Base-by-base conservation (phyloP, 2,329 filamentous ascomycete genomes). In the Trichoderma gracile region DNA sequence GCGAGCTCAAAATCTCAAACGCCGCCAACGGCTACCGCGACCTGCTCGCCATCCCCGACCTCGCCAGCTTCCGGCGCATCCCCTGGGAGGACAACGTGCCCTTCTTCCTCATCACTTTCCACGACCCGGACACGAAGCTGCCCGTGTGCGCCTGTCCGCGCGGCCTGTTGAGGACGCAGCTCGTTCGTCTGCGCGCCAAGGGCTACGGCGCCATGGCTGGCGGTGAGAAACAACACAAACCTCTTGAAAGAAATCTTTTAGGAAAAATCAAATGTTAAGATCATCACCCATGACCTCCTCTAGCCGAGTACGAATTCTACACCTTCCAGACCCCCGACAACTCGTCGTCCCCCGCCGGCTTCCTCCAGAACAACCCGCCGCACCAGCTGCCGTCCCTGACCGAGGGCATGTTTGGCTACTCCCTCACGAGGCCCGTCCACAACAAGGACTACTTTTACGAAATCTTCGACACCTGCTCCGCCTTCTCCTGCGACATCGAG, bases 381-480 rank as follows among this genome's bases (percentile, higher is more conserved):
- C 81, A 89, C 55, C 77, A 86, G n/a, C 84, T 97, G 9, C 92
- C 92, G 0, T 82, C 90, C 25, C 79, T 97, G 57, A 96, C 93
- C 9, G 91, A 96, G 73, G 93, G 93, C 73, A 97, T 97, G 93
- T 97, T 97, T 72, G 93, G 93, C 65, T 97, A 97, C 80, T 95
- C 91, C 68, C 81, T 97, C 69, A 96, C 91, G 10, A 84, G 93
- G 23, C 91, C 93, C 0, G 86, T 93, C 1, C 92, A 96, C 73
- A 97, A 97, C 77, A 88, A 96, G 77, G 91, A 95, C 47, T 97
- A 94, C 79, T 97, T 91, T 79, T 97, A 97, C 75, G 87, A 89
- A 52, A 85, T 97, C 56, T 97, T 92, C 77, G 86, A 96, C 68
- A 85, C 89, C 0, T 96, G 92, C 78, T 82, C 85, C 68, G 81